These are phyloP conservation scores for Phaeosphaeriaceae sp. DNA, from an alignment of 2,329 filamentous ascomycete species.

Conservation along the genomic window DNA sequence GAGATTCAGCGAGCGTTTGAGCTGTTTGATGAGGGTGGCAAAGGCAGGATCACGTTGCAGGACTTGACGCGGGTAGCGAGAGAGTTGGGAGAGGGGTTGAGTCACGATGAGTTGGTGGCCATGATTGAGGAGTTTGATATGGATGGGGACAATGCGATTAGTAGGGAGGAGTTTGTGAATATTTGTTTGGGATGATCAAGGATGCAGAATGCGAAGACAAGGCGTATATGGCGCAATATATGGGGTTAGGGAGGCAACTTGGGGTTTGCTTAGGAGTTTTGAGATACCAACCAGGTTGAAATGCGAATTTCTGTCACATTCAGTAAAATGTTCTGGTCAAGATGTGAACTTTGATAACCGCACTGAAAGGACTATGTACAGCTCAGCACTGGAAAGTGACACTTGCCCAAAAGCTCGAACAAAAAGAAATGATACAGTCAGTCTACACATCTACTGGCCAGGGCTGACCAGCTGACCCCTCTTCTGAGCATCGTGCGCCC, in stretches of 20 bases:
- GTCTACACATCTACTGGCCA: constrained; percentile 68
- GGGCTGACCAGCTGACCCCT: constrained; percentile 87
- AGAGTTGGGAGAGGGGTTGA: constrained; percentile 89
- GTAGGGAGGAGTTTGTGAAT: constrained; percentile 69
- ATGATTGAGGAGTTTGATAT: constrained; percentile 99
- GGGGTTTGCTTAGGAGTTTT: background rate
- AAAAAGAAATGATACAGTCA: constrained; percentile 42
- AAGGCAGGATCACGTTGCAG: constrained; percentile 87
- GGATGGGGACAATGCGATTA: constrained; percentile 83
- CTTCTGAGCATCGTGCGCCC: constrained; percentile 75
- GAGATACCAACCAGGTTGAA: background rate
- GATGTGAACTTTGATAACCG: constrained; percentile 13
- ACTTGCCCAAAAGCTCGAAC: constrained; percentile 24
- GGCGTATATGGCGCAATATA: background rate
- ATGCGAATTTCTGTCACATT: background rate
- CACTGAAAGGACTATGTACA: constrained; percentile 45
- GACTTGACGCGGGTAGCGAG: constrained; percentile 87
- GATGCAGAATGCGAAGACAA: background rate
- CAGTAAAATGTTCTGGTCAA: constrained; percentile 14
- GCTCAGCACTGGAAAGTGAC: constrained; percentile 28
- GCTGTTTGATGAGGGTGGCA: constrained; percentile 90
- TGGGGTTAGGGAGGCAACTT: background rate
- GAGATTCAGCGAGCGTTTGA: constrained; percentile 92
- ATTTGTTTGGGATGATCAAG: constrained; percentile 63
- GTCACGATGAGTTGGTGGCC: constrained; percentile 88